phyloP scores from a whole-genome alignment of 1,284 basidiomycete species.

The Prillingera fragicola region DNA sequence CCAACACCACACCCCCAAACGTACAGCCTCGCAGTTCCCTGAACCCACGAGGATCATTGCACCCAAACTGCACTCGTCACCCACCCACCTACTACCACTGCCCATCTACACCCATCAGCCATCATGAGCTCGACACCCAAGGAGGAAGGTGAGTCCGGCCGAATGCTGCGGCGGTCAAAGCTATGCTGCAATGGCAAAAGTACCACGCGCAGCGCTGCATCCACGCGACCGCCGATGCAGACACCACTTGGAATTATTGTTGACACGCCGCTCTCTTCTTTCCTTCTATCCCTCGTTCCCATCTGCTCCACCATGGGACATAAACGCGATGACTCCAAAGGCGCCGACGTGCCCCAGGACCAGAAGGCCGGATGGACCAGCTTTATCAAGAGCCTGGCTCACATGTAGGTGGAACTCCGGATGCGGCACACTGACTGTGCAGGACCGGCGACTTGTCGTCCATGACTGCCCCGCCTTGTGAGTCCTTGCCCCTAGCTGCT shows the following conservation, averaged over 20 bases:
- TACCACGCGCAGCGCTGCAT: neutral
- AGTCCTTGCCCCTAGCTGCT: constrained; percentile 12
- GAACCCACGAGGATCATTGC: no score
- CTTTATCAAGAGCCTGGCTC: constrained; percentile 59
- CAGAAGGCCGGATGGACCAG: constrained; percentile 49
- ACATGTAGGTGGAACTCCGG: no score
- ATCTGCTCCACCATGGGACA: no score
- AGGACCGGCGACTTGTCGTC: constrained; percentile 90
- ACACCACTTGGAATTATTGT: neutral
- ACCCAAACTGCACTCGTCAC: constrained; percentile 1
- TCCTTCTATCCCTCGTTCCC: neutral
- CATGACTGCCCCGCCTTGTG: constrained; percentile 76
- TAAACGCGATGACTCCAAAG: constrained; percentile 12
- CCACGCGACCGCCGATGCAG: neutral
- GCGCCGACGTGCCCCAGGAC: constrained; percentile 46
- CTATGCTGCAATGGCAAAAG: neutral
- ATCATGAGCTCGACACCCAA: constrained; percentile 3
- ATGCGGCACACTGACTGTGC: no score
- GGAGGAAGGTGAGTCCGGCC: constrained; percentile 3
- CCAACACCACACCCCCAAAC: no score
- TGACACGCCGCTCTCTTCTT: neutral
- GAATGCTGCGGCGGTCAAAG: neutral
- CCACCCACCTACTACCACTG: neutral
- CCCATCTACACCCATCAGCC: neutral
- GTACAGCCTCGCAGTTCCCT: no score